These are phyloP conservation scores for Penicillium manginii DNA, from an alignment of 495 filamentous ascomycete species.

Conservation along the genomic window DNA sequence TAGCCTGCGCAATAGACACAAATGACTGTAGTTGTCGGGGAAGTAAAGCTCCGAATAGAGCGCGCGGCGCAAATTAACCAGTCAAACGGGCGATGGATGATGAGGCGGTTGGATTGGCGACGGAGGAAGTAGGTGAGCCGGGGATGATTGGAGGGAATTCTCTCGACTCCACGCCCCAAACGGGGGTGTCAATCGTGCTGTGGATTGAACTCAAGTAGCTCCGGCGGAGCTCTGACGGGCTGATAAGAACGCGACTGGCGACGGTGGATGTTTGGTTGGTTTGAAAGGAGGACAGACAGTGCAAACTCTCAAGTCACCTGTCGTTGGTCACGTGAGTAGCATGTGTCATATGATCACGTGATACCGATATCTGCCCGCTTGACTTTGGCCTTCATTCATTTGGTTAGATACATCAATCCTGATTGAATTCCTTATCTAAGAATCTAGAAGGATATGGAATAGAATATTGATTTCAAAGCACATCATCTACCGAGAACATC, in stretches of 20 bases:
- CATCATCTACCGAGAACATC: too few relatives aligned
- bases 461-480: too few relatives aligned
- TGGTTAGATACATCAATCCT: too few relatives aligned
- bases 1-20: not conserved
- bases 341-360: not conserved
- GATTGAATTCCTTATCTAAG: too few relatives aligned
- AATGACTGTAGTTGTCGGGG: not conserved
- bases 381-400: not conserved
- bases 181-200: constrained; percentile 18
- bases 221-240: constrained; percentile 8
- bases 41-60: not conserved
- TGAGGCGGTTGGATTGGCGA: not conserved
- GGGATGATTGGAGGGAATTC: not conserved
- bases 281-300: constrained; percentile 54
- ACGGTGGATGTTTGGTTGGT: constrained; percentile 48
- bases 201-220: constrained; percentile 8
- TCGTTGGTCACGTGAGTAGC: not conserved
- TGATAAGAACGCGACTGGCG: constrained; percentile 23
- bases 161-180: constrained; percentile 19
- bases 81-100: not conserved
- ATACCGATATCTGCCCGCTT: not conserved
- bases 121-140: not conserved
- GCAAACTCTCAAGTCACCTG: constrained; percentile 41
- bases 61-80: not conserved
- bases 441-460: too few relatives aligned